Evolutionary conservation across 2,329 filamentous ascomycete species (phyloP).

Genomic region (Colletotrichum theobromicola): DNA sequence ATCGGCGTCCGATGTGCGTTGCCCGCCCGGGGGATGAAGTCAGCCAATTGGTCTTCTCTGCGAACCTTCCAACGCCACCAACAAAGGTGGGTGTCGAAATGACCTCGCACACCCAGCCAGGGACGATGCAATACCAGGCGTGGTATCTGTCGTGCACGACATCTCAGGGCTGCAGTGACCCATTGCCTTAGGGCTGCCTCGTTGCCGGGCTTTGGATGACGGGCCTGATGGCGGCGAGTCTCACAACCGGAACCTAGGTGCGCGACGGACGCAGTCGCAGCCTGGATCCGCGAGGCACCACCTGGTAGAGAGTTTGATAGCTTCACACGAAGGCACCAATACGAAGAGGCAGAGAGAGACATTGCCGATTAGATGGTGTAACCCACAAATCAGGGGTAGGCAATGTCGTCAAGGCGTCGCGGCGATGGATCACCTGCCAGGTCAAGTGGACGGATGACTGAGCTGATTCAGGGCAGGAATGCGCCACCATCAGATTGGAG

Average conservation of each 20-base stretch:
- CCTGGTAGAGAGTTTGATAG: neutral
- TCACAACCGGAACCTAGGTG: neutral
- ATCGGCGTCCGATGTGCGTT: neutral
- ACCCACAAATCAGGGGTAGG: neutral
- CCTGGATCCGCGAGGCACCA: neutral
- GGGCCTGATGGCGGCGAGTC: neutral
- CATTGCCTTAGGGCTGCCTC: neutral
- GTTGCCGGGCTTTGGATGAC: neutral
- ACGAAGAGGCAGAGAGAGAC: neutral
- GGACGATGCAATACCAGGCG: neutral
- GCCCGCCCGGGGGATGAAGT: neutral
- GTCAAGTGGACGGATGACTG: neutral
- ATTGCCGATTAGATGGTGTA: neutral
- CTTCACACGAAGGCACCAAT: conserved; percentile 1
- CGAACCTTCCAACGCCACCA: neutral
- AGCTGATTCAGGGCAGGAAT: neutral
- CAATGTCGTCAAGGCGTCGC: neutral
- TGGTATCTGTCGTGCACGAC: neutral
- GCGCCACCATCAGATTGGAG: neutral
- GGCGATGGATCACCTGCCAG: neutral
- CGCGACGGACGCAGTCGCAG: neutral
- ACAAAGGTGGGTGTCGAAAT: neutral
- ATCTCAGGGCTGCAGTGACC: neutral
- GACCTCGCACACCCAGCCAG: neutral
- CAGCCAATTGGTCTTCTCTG: neutral